phyloP scores from a whole-genome alignment of 768 basidiomycete genomes.

The Goffeauzyma gilvescens region DNA sequence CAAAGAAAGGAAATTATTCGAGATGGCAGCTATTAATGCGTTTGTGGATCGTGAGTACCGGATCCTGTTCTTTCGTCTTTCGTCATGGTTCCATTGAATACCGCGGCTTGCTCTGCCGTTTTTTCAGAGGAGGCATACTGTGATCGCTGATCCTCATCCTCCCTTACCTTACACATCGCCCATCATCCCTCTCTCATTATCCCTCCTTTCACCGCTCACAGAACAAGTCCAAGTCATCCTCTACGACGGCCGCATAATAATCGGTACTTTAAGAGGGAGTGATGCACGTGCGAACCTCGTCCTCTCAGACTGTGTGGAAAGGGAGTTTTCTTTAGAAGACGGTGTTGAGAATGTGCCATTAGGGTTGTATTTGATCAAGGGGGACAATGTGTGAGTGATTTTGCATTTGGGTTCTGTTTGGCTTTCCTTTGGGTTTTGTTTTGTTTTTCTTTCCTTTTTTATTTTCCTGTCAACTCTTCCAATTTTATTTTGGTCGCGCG shows the following conservation, averaged over 20 bases:
- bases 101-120: background rate
- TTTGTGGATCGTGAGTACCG: slow-evolving; percentile 60
- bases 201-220: no score
- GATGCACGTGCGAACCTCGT: slow-evolving; percentile 95
- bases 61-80: background rate
- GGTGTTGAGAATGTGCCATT: slow-evolving; percentile 85
- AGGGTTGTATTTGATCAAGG: slow-evolving; percentile 91
- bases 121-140: no score
- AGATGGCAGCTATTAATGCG: slow-evolving; percentile 82
- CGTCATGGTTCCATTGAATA: background rate
- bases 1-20: no score
- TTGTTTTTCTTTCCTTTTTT: no score
- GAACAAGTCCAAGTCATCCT: slow-evolving; percentile 82
- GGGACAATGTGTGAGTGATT: slow-evolving; percentile 95
- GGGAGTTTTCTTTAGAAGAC: slow-evolving; percentile 75
- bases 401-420: no score
- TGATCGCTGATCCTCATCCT: no score
- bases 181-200: no score
- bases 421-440: no score
- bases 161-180: no score
- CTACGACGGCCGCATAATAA: slow-evolving; percentile 86
- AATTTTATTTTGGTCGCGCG: no score
- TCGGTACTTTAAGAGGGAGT: slow-evolving; percentile 74
- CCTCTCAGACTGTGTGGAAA: slow-evolving; percentile 78
- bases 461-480: no score